Base-by-base conservation (phyloP, 495 filamentous ascomycete genomes). In the Penicillium nucicola region DNA sequence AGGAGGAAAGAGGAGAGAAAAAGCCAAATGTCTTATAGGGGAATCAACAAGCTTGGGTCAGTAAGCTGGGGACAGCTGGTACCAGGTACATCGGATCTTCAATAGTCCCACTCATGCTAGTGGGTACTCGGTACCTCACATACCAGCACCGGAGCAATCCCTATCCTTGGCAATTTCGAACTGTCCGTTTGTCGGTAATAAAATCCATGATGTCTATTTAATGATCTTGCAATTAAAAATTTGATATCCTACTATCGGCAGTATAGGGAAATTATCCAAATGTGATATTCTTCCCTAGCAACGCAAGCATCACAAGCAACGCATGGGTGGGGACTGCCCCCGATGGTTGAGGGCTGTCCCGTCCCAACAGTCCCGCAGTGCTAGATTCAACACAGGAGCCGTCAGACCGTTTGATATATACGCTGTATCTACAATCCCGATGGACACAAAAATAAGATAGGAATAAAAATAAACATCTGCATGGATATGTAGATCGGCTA, bases 91-190 rank as follows among this genome's bases (percentile, higher is more conserved):
- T 60, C 46, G 22, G 43, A 44, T 47, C 48, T 37, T 15, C 50
- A 31, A 11, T 20, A 45, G 55, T 45, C 48, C 58, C 61, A 61
- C 61, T 50, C 55, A 64, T 55, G 35, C 58, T 18, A 52, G 51
- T 49, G 56, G 59, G 56, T 62, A 60, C 60, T 45, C 45, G 36
- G 62, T 65, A 65, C 54, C 53, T 56, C 30, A 56, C 60, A 62
- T 62, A 62, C 59, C 50, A 48, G 42, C 37, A 18, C 30, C 23
- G 42, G 34, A 40, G 37, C 18, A 12, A 11, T 40, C 37, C 37
- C 25, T 11, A 34, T 4, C 30, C 7, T 22, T n/a, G 23, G 45
- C 20, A 33, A 20, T 23, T 48, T 5, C 22, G 30, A 15, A 18
- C 15, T 1, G 35, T 52, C 48, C 48, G 48, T 35, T 25, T 11